Conservation (phyloP, 371 early-diverging fungal genomes). For the Syncephalis fuscata region DNA sequence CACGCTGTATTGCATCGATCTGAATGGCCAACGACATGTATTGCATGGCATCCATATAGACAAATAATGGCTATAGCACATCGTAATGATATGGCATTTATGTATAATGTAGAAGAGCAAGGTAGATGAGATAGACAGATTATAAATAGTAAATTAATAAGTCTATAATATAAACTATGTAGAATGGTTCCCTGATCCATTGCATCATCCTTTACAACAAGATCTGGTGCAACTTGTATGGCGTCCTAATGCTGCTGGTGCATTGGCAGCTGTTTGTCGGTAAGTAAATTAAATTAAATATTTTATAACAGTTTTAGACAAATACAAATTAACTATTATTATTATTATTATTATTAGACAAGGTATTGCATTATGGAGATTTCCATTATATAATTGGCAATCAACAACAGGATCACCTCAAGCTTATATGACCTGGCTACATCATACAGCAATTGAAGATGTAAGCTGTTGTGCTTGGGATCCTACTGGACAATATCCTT, state of each 20-base stretch:
- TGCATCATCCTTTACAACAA: not conserved
- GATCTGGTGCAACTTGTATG: not conserved
- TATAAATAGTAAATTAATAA: not conserved
- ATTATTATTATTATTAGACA: not conserved
- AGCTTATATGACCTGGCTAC: not conserved
- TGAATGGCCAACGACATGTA: too few relatives aligned
- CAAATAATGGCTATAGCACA: not conserved
- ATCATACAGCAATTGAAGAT: not conserved
- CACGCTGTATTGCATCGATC: too few relatives aligned
- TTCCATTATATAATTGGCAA: not conserved
- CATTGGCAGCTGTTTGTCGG: not conserved
- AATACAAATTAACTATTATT: not conserved
- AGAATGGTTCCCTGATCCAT: not conserved
- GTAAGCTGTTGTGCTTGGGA: not conserved
- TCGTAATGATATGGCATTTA: not conserved
- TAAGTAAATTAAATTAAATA: not conserved
- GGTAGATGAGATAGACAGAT: not conserved
- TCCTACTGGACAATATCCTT: not conserved
- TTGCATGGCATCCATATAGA: not conserved
- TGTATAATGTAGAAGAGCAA: not conserved
- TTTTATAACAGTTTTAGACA: not conserved
- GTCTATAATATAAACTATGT: not conserved
- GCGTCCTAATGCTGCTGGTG: not conserved
- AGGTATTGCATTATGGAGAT: not conserved
- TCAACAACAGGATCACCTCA: not conserved